Evolutionary conservation across 2,329 filamentous ascomycete genomes (phyloP).

Genomic region (Sphaerostilbella broomeana): DNA sequence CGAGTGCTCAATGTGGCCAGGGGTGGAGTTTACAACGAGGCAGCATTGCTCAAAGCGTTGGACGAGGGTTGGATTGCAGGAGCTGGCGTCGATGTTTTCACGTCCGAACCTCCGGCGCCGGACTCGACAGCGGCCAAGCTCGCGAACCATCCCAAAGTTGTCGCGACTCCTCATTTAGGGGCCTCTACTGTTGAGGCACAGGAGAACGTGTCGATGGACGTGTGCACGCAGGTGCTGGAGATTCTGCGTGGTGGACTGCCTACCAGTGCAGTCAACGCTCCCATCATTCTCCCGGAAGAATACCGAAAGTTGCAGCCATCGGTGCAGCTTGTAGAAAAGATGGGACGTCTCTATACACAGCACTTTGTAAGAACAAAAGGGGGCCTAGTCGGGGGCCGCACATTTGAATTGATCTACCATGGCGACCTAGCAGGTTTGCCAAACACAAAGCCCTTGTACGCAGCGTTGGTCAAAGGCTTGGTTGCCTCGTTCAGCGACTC

Average conservation of each 20-base stretch:
- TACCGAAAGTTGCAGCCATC: conserved; percentile 73
- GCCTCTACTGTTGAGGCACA: conserved; percentile 77
- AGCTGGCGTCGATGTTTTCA: conserved; percentile 75
- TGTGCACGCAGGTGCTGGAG: conserved; percentile 70
- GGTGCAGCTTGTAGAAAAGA: conserved; percentile 68
- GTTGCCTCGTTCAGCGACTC: conserved; percentile 61
- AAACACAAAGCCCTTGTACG: conserved; percentile 73
- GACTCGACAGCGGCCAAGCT: conserved; percentile 55
- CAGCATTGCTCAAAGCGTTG: conserved; percentile 62
- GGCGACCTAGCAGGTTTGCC: conserved; percentile 64
- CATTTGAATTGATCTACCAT: conserved; percentile 71
- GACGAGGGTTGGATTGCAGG: conserved; percentile 66
- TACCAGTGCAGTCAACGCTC: conserved; percentile 72
- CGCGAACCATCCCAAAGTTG: conserved; percentile 62
- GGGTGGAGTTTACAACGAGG: conserved; percentile 74
- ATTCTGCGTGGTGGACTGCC: conserved; percentile 68
- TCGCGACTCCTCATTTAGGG: conserved; percentile 73
- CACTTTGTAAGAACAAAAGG: conserved; percentile 49
- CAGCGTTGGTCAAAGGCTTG: conserved; percentile 71
- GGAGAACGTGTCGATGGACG: conserved; percentile 76
- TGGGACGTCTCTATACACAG: conserved; percentile 73
- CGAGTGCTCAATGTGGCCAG: conserved; percentile 73
- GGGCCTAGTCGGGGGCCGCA: conserved; percentile 51
- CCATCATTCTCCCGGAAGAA: conserved; percentile 74
- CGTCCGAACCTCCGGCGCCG: conserved; percentile 57